Conservation (phyloP, 495 filamentous ascomycete genomes). For the Aspergillus sparsus region DNA sequence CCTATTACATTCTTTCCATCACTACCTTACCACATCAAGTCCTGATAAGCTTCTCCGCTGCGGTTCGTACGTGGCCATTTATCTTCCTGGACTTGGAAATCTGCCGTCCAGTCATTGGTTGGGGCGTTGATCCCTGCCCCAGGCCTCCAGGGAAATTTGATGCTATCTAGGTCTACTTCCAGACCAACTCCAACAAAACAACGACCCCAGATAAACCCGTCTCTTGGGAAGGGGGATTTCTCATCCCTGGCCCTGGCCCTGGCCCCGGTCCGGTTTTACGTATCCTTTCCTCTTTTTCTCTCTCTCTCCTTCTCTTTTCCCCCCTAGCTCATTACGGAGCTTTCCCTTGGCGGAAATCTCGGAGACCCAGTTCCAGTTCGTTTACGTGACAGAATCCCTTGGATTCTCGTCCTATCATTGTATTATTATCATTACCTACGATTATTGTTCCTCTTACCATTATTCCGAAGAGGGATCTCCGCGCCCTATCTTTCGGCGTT, state of each 20-base stretch:
- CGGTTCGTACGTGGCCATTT: conserved; percentile 25
- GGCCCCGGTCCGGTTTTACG: conserved; percentile 2
- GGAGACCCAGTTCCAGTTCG: conserved; percentile 20
- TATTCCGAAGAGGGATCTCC: conserved; percentile 10
- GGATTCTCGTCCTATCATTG: conserved; percentile 14
- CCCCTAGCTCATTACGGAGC: conserved; percentile 19
- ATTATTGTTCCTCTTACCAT: conserved; percentile 12
- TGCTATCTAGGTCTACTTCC: conserved; percentile 1
- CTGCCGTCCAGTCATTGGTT: conserved; percentile 18
- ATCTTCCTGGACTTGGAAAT: conserved; percentile 10
- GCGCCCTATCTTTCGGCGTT: conserved; percentile 23
- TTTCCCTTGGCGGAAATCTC: conserved; percentile 20
- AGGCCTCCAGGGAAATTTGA: conserved; percentile 2
- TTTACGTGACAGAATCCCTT: conserved; percentile 27
- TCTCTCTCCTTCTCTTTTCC: not conserved
- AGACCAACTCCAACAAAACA: not conserved
- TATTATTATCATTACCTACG: conserved; percentile 10
- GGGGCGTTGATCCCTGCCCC: conserved; percentile 15
- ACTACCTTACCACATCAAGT: not conserved
- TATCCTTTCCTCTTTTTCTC: not conserved
- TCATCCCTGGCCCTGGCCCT: conserved; percentile 1
- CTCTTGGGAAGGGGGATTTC: conserved; percentile 9
- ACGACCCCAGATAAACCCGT: conserved; percentile 23
- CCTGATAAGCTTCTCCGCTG: conserved; percentile 34
- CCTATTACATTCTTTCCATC: conserved; percentile 1